Evolutionary conservation across 305 asterid genomes (phyloP).

Genomic region (Solanum hybrid): DNA sequence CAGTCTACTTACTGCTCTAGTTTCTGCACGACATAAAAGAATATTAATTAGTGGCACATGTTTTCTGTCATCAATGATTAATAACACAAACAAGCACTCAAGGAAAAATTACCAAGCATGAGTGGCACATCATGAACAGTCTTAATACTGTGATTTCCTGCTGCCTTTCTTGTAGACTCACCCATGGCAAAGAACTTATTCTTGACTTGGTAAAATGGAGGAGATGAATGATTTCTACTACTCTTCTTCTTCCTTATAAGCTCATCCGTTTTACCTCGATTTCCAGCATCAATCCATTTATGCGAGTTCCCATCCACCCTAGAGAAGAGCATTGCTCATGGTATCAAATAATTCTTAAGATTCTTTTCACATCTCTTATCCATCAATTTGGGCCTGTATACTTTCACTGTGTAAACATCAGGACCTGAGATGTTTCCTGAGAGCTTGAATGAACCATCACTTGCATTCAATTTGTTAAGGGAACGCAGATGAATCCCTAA

Average conservation of each 20-base stretch:
- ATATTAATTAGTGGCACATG: slow-evolving; percentile 3
- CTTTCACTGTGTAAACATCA: neutral
- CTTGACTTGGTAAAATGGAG: neutral
- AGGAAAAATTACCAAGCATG: too few relatives aligned
- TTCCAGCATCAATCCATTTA: neutral
- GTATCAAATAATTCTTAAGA: neutral
- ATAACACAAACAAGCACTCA: too few relatives aligned
- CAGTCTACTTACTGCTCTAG: slow-evolving; percentile 17
- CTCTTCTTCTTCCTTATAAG: neutral
- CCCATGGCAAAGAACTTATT: too few relatives aligned
- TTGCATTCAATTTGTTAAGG: neutral
- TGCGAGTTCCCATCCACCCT: neutral
- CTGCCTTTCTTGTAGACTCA: neutral
- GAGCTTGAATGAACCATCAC: neutral
- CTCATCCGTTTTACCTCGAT: neutral
- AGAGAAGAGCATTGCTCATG: neutral
- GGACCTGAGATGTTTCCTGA: too few relatives aligned
- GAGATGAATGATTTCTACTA: neutral
- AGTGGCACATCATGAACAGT: neutral
- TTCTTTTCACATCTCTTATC: neutral
- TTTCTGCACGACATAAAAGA: slow-evolving; percentile 27
- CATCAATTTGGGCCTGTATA: neutral
- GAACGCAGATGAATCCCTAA: neutral
- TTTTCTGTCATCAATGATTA: neutral
- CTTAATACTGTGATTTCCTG: too few relatives aligned